Conservation (phyloP, 2,329 filamentous ascomycete genomes). For the Didymella sp. region DNA sequence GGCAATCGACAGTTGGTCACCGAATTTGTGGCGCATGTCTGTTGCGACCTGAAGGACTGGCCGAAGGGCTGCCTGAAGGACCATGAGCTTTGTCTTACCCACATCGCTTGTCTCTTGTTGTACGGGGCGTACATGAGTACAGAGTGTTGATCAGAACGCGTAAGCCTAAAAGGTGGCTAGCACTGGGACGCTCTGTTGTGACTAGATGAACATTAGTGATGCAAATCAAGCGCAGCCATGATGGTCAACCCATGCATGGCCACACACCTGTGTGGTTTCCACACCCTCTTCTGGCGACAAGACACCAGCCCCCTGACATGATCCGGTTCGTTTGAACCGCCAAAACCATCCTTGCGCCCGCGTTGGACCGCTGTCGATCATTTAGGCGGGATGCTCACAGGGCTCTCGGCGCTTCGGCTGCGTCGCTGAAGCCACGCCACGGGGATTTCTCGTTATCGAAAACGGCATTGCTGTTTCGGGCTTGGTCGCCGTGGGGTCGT, state of each 20-base stretch:
- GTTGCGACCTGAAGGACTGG: not conserved
- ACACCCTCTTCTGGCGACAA: slow-evolving; percentile 38
- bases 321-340: slow-evolving; percentile 39
- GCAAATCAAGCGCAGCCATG: slow-evolving; percentile 20
- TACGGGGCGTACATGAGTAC: not conserved
- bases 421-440: slow-evolving; percentile 43
- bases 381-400: slow-evolving; percentile 44
- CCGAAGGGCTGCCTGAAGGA: slow-evolving; percentile 26
- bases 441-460: slow-evolving; percentile 49
- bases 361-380: slow-evolving; percentile 48
- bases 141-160: slow-evolving; percentile 10
- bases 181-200: slow-evolving; percentile 22
- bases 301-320: slow-evolving; percentile 43
- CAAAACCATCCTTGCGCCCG: slow-evolving; percentile 38
- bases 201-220: slow-evolving; percentile 32
- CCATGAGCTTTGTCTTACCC: slow-evolving; percentile 3
- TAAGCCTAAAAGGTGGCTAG: slow-evolving; percentile 30
- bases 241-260: slow-evolving; percentile 36
- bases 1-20: slow-evolving; percentile 1
- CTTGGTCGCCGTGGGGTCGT: slow-evolving; percentile 42
- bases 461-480: slow-evolving; percentile 44
- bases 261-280: slow-evolving; percentile 28
- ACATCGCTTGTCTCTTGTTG: not conserved
- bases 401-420: slow-evolving; percentile 48
- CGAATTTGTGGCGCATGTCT: slow-evolving; percentile 2